These are phyloP conservation scores for Boeremia lycopersici DNA, from an alignment of 2,329 filamentous ascomycete genomes.

Conservation along the genomic window DNA sequence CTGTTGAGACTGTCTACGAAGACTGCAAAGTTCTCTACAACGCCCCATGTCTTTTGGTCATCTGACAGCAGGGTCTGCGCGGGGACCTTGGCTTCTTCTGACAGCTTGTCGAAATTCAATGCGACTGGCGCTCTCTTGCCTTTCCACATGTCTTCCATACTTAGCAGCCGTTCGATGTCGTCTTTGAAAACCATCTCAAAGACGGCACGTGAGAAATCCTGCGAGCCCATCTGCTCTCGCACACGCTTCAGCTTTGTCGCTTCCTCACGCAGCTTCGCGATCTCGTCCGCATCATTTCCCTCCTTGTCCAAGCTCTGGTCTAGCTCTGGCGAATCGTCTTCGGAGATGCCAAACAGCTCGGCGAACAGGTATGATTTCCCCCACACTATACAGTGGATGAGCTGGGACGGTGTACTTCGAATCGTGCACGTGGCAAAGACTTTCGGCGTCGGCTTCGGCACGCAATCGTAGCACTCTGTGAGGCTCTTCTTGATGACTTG, in stretches of 20 bases:
- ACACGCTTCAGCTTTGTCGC: slow-evolving; percentile 83
- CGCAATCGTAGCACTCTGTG: slow-evolving; percentile 97
- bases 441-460: slow-evolving; percentile 85
- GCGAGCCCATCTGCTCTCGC: slow-evolving; percentile 77
- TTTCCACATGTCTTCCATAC: slow-evolving; percentile 98
- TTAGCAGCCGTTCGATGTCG: slow-evolving; percentile 80
- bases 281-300: slow-evolving; percentile 83
- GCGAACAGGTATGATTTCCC: slow-evolving; percentile 95
- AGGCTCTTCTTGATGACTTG: slow-evolving; percentile 92
- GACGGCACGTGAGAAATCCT: slow-evolving; percentile 76
- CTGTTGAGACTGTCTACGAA: slow-evolving; percentile 84
- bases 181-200: slow-evolving; percentile 92
- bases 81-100: slow-evolving; percentile 59
- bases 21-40: slow-evolving; percentile 82
- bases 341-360: slow-evolving; percentile 90
- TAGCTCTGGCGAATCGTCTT: slow-evolving; percentile 79
- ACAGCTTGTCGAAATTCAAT: slow-evolving; percentile 70
- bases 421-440: slow-evolving; percentile 97
- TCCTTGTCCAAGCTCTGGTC: slow-evolving; percentile 82
- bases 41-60: slow-evolving; percentile 80
- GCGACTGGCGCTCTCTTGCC: slow-evolving; percentile 74
- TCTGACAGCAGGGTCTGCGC: slow-evolving; percentile 62
- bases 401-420: slow-evolving; percentile 91
- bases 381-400: slow-evolving; percentile 99
- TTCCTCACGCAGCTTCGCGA: slow-evolving; percentile 84